Base-by-base conservation (phyloP, 2,329 filamentous ascomycete species). In the Cladosporium sp. region DNA sequence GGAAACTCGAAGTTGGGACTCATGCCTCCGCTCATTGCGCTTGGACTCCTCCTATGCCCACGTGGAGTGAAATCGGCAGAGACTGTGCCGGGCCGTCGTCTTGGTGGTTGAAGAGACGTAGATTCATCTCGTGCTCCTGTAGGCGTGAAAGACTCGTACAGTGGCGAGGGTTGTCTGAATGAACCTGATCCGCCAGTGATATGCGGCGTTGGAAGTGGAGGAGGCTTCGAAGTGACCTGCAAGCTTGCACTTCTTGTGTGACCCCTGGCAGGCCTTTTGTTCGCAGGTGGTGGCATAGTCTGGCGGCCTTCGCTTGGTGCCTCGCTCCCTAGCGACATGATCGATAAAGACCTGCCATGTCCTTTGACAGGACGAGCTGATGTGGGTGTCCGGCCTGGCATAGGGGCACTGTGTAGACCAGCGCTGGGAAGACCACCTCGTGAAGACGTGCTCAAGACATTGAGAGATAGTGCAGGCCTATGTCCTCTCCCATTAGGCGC, bases 211-310 rank as follows among this genome's bases (percentile, higher is more conserved):
- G 33, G 55, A 56, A 66, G 61, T 14, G 63, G 50, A 21, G 68
- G 65, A 29, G 69, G 65, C 59, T 64, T 83, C 56, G 88, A 82
- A 68, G 87, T 76, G 70, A 94, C 89, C 76, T 96, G 93, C 67
- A 96, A 80, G 80, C 93, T 97, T 28, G 91, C 87, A 44, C 92
- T 92, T 62, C 93, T 85, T 57, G 84, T 87, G 81, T 97, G 93
- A 5, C 89, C 86, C 71, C 87, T 87, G 21, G 74, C 75, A 23
- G 86, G 84, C 62, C 86, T 83, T 61, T 75, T 74, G 11, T 73
- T 70, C 29, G 40, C 18, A 14, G 62, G 31, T 18, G 65, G 62
- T 29, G 65, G 59, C 37, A 65, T 57, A 29, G 65, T 56, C 6
- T 68, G 69, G 29, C 69, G 65, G 6, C 62, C 58, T 28, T 74